These are phyloP conservation scores for Aureobasidium sp. DNA, from an alignment of 2,329 filamentous ascomycete genomes.

Conservation along the genomic window DNA sequence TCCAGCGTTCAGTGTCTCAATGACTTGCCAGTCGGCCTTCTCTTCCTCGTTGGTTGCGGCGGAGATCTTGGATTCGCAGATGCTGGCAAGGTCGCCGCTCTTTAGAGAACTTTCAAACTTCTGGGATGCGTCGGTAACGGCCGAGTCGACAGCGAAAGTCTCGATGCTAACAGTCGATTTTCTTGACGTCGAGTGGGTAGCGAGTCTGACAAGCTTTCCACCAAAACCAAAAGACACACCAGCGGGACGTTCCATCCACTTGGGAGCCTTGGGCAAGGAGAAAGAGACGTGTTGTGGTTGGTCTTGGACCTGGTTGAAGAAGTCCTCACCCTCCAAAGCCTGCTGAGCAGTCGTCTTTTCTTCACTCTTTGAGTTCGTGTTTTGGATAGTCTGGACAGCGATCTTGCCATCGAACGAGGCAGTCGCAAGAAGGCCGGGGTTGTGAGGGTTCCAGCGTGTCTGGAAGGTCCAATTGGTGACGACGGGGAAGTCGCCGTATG, in stretches of 20 bases:
- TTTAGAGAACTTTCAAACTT: slow-evolving; percentile 78
- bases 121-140: slow-evolving; percentile 73
- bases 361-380: slow-evolving; percentile 67
- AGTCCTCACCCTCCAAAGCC: slow-evolving; percentile 82
- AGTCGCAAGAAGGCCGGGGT: slow-evolving; percentile 85
- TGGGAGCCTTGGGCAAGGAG: slow-evolving; percentile 75
- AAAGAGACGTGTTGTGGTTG: slow-evolving; percentile 88
- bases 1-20: slow-evolving; percentile 76
- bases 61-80: slow-evolving; percentile 72
- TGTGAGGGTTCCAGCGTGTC: slow-evolving; percentile 86
- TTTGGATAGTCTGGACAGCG: slow-evolving; percentile 85
- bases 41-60: slow-evolving; percentile 78
- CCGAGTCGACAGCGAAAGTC: slow-evolving; percentile 80
- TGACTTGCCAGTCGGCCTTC: slow-evolving; percentile 91
- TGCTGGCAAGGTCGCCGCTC: slow-evolving; percentile 64
- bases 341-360: slow-evolving; percentile 56
- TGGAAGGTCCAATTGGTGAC: slow-evolving; percentile 99
- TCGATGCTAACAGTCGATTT: slow-evolving; percentile 75
- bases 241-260: slow-evolving; percentile 78
- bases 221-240: slow-evolving; percentile 93
- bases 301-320: slow-evolving; percentile 87
- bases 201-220: slow-evolving; percentile 77
- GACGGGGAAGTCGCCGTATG: slow-evolving; percentile 86
- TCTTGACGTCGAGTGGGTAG: slow-evolving; percentile 53
- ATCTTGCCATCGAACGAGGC: slow-evolving; percentile 98